Percentiles rank a stretch among this genome's conserved stretches.
These are phyloP conservation scores for Trichocomaceae sp. DNA, from an alignment of 2,329 filamentous ascomycete genomes.

Conservation along the genomic window DNA sequence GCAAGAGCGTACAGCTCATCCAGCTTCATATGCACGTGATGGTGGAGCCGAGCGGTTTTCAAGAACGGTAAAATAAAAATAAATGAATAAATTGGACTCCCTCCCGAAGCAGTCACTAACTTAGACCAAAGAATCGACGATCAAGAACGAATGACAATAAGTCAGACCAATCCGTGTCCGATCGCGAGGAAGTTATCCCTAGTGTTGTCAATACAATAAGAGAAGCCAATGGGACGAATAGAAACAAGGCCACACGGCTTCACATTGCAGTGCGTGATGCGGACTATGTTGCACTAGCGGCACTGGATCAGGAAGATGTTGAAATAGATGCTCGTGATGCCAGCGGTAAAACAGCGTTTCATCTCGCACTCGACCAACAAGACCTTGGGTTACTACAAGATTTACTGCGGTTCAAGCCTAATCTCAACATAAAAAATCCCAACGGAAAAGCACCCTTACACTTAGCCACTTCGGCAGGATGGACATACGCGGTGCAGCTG, in stretches of 20 bases:
- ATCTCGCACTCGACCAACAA: background rate
- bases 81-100: too few relatives aligned
- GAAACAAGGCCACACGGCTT: background rate
- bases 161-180: background rate
- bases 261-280: conserved; percentile 1
- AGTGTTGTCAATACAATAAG: background rate
- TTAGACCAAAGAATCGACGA: background rate
- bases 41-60: too few relatives aligned
- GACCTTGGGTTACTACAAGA: background rate
- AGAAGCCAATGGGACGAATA: background rate
- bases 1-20: too few relatives aligned
- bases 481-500: background rate
- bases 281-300: background rate
- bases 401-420: background rate
- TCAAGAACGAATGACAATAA: background rate
- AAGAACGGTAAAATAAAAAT: too few relatives aligned
- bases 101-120: too few relatives aligned
- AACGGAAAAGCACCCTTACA: conserved; percentile 2
- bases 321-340: background rate
- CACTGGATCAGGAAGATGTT: background rate
- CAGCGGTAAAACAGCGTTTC: background rate
- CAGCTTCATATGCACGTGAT: too few relatives aligned
- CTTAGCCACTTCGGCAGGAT: background rate
- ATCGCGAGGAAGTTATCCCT: background rate
- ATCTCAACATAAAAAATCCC: background rate